These are phyloP conservation scores for Xylariaceae sp. DNA, from an alignment of 2,329 filamentous ascomycete species.

Conservation along the genomic window DNA sequence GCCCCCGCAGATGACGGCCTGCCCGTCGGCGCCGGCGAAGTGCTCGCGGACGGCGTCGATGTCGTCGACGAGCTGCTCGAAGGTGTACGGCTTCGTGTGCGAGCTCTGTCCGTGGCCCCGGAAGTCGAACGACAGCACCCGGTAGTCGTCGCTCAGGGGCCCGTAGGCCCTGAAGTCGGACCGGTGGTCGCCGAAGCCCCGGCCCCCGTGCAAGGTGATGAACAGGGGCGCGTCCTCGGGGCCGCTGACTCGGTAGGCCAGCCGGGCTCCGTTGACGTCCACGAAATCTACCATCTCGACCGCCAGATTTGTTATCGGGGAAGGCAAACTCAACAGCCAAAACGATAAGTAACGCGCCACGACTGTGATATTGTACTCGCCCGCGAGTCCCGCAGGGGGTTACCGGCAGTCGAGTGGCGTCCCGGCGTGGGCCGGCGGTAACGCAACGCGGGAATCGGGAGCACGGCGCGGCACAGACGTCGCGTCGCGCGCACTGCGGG, in stretches of 20 bases:
- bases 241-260: slow-evolving; percentile 26
- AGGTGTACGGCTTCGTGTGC: slow-evolving; percentile 26
- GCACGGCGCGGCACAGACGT: too few relatives aligned
- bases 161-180: slow-evolving; percentile 27
- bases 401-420: too few relatives aligned
- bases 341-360: too few relatives aligned
- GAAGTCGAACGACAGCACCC: slow-evolving; percentile 29
- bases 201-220: slow-evolving; percentile 30
- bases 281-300: slow-evolving; percentile 16
- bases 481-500: too few relatives aligned
- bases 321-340: background rate
- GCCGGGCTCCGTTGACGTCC: slow-evolving; percentile 25
- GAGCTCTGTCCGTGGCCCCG: slow-evolving; percentile 30
- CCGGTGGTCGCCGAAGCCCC: slow-evolving; percentile 28
- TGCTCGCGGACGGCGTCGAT: slow-evolving; percentile 25
- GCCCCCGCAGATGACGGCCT: slow-evolving; percentile 28
- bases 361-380: too few relatives aligned
- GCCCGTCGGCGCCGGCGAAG: slow-evolving; percentile 17
- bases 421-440: too few relatives aligned
- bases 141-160: slow-evolving; percentile 19
- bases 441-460: too few relatives aligned
- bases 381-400: too few relatives aligned
- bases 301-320: background rate
- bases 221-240: slow-evolving; percentile 24
- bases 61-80: slow-evolving; percentile 30